Conservation (phyloP, 2,329 filamentous ascomycete species). For the Pyrenochaeta sp. region DNA sequence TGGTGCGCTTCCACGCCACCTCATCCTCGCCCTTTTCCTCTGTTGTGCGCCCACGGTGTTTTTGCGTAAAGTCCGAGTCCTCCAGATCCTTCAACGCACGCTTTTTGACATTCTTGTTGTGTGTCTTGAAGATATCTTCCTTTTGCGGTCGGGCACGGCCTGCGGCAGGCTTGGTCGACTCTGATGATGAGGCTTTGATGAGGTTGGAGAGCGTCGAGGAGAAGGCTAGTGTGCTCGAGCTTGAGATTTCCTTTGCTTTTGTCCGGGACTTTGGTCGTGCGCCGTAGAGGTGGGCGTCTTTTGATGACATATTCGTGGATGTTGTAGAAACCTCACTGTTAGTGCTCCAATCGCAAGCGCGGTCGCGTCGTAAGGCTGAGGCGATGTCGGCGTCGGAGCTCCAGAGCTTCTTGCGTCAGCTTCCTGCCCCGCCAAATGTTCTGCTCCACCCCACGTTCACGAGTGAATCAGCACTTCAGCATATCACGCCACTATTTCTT, state of each 20-base stretch:
- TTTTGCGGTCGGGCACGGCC: conserved; percentile 67
- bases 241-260: conserved; percentile 70
- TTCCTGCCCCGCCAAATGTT: conserved; percentile 29
- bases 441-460: conserved; percentile 24
- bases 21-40: conserved; percentile 64
- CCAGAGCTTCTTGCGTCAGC: conserved; percentile 22
- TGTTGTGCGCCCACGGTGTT: conserved; percentile 67
- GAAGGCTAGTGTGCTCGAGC: conserved; percentile 81
- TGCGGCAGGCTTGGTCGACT: conserved; percentile 53
- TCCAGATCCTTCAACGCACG: conserved; percentile 69
- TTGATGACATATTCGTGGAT: conserved; percentile 39
- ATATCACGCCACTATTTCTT: conserved; percentile 2
- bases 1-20: conserved; percentile 69
- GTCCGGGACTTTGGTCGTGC: conserved; percentile 67
- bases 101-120: conserved; percentile 70
- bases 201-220: conserved; percentile 86
- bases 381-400: conserved; percentile 38
- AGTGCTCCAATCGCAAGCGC: conserved; percentile 3
- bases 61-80: conserved; percentile 66
- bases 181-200: conserved; percentile 63
- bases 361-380: conserved; percentile 17
- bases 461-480: conserved; percentile 16
- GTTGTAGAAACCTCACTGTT: conserved; percentile 3
- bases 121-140: conserved; percentile 72
- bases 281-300: conserved; percentile 79